Conservation (phyloP, 1,139 yeast genomes). For the Trichomonascaceae sp. region DNA sequence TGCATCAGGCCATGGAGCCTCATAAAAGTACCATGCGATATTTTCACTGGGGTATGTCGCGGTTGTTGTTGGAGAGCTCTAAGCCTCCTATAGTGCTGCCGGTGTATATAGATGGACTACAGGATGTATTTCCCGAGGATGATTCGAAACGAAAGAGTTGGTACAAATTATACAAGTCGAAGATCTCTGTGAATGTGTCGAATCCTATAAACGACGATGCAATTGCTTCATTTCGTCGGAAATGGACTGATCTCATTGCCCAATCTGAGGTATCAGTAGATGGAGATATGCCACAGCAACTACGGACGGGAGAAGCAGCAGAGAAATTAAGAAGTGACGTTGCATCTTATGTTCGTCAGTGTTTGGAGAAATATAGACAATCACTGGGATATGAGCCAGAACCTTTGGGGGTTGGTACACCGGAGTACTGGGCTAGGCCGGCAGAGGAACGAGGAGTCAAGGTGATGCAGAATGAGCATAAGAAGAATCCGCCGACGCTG, state of each 20-base stretch:
- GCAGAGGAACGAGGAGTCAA: slow-evolving; percentile 10
- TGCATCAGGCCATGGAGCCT: slow-evolving; percentile 77
- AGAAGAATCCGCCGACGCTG: slow-evolving; percentile 3
- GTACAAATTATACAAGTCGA: slow-evolving; percentile 63
- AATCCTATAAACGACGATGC: slow-evolving; percentile 56
- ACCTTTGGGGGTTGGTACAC: slow-evolving; percentile 52
- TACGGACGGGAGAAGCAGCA: slow-evolving; percentile 60
- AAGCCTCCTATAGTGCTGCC: slow-evolving; percentile 87
- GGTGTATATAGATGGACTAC: slow-evolving; percentile 79
- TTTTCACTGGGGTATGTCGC: slow-evolving; percentile 92
- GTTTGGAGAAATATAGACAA: slow-evolving; percentile 41
- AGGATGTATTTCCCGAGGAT: slow-evolving; percentile 75
- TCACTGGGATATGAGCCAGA: slow-evolving; percentile 42
- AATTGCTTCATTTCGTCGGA: slow-evolving; percentile 54
- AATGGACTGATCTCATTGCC: slow-evolving; percentile 61
- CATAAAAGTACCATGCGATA: slow-evolving; percentile 80
- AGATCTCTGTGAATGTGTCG: slow-evolving; percentile 67
- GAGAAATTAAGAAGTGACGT: slow-evolving; percentile 58
- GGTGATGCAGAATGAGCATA: slow-evolving; percentile 9
- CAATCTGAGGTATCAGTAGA: slow-evolving; percentile 32
- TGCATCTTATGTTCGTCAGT: slow-evolving; percentile 60
- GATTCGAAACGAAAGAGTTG: slow-evolving; percentile 34
- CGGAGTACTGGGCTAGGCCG: slow-evolving; percentile 59
- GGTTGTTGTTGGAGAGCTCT: slow-evolving; percentile 76
- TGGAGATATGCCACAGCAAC: slow-evolving; percentile 52